phyloP scores from a whole-genome alignment of 1,284 basidiomycete species.

The Sphagnurus paluster region DNA sequence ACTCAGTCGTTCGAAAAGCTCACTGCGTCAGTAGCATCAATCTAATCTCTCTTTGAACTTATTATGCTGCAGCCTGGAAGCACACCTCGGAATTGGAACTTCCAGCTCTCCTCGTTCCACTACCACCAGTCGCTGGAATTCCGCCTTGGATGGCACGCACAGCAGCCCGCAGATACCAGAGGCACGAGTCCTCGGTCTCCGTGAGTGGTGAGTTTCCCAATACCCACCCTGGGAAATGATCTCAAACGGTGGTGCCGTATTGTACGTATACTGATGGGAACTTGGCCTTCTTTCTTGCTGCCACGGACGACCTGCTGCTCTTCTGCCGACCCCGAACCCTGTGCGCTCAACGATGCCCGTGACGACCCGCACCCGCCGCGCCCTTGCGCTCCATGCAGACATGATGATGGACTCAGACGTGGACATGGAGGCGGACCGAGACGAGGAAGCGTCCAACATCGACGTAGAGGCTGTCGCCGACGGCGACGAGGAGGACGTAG shows the following conservation, averaged over 20 bases:
- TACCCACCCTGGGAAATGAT: slow-evolving; percentile 23
- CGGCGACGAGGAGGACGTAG: slow-evolving; percentile 22
- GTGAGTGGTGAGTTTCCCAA: slow-evolving; percentile 17
- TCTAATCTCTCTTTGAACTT: no score
- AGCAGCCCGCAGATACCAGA: no score
- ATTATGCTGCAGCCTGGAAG: no score
- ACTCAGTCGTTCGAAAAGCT: no score
- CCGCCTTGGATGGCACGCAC: no score
- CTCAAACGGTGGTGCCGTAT: no score
- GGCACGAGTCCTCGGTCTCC: no score
- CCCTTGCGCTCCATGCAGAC: slow-evolving; percentile 27
- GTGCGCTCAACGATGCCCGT: slow-evolving; percentile 25
- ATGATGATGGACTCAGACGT: slow-evolving; percentile 33
- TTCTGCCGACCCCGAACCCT: slow-evolving; percentile 1
- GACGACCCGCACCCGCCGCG: slow-evolving; percentile 32
- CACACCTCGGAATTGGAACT: no score
- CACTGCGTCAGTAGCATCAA: no score
- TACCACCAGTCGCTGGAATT: no score
- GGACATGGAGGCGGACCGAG: slow-evolving; percentile 29
- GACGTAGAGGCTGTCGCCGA: no score
- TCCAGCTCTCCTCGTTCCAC: no score
- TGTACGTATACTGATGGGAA: slow-evolving; percentile 15
- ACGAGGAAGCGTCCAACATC: slow-evolving; percentile 26
- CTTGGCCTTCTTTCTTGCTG: neutral
- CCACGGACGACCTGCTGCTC: slow-evolving; percentile 2